Base-by-base conservation (phyloP, 768 basidiomycete species). In the Mycena albidolilacea region DNA sequence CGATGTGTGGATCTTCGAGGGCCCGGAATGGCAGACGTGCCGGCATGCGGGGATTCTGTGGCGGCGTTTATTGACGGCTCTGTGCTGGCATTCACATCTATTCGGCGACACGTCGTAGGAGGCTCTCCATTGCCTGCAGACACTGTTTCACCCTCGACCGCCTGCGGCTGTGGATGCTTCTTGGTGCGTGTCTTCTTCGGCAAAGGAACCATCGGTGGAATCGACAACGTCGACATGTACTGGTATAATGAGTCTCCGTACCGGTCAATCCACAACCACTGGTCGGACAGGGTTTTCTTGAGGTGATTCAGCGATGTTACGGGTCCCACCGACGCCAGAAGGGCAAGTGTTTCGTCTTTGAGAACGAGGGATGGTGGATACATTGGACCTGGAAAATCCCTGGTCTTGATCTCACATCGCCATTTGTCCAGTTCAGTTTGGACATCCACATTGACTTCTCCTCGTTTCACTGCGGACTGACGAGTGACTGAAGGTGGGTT, bases 391-490 rank as follows among this genome's bases (percentile, higher is more conserved):
- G 35, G 58, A 39, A 21, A 67, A 46, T 72, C 65, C 8, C 58
- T n/a, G 7, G 21, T 39, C 30, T 50, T 35, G 12, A 60, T 60
- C 9, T 30, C 21, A 11, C 8, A 3, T 1, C 58, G 39, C 71
- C 71, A 72, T 10, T 43, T 19, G 19, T 60, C 9, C 12, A 72
- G 35, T 11, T 14, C 50, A 0, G 3, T 1, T 43, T 55, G 64
- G 2, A 62, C 60, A 3, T 41, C 41, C 14, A 2, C 3, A 21
- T 59, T 38, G 14, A 59, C 35, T 23, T 55, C 37, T 12, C 65
- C 71, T 30, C 38, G 50, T 23, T 72, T 72, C 21, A 72, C 35
- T 10, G 64, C 50, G n/a, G 61, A 61, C 15, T 62, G 68, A 52
- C 61, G 46, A 10, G 60, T 21, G 1, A 41, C 50, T 14, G n/a